phyloP scores from a whole-genome alignment of 1,284 basidiomycete genomes.

The Melampsora occidentalis region DNA sequence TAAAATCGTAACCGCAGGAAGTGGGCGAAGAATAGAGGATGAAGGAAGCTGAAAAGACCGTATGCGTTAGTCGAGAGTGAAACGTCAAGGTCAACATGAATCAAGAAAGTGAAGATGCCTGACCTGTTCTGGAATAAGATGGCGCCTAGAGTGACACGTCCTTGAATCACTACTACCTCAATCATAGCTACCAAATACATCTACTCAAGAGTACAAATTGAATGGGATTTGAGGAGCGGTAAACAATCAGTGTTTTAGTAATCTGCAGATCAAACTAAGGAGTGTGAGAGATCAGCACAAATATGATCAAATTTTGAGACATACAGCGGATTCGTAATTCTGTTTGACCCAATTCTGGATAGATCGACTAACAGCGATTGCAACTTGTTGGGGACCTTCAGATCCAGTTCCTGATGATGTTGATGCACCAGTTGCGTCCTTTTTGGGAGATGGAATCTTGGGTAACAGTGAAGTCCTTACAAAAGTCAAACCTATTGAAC shows the following conservation, averaged over 20 bases:
- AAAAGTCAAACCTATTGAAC: conserved; percentile 34
- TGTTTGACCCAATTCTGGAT: conserved; percentile 50
- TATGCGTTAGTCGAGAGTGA: conserved; percentile 1
- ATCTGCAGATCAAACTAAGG: too few species aligned
- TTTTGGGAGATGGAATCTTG: conserved; percentile 50
- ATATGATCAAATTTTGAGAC: background rate
- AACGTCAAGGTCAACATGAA: conserved; percentile 52
- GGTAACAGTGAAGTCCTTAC: conserved; percentile 47
- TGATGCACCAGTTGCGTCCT: conserved; percentile 44
- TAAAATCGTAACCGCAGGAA: conserved; percentile 39
- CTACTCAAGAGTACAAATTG: background rate
- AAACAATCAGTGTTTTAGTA: too few species aligned
- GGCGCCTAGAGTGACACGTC: conserved; percentile 52
- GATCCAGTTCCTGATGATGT: too few species aligned
- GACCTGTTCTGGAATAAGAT: conserved; percentile 52
- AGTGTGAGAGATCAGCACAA: too few species aligned
- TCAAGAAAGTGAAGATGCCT: conserved; percentile 37
- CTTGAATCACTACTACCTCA: conserved; percentile 52
- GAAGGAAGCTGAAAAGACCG: conserved; percentile 29
- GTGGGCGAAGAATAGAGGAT: conserved; percentile 38
- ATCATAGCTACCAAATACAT: conserved; percentile 54
- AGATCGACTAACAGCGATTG: conserved; percentile 24
- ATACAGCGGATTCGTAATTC: conserved; percentile 53
- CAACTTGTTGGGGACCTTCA: conserved; percentile 32
- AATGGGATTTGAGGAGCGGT: background rate